Percentiles rank a stretch among this genome's conserved stretches.
Conservation (phyloP, 140 eudicot species). For the Cichorium intybus region DNA sequence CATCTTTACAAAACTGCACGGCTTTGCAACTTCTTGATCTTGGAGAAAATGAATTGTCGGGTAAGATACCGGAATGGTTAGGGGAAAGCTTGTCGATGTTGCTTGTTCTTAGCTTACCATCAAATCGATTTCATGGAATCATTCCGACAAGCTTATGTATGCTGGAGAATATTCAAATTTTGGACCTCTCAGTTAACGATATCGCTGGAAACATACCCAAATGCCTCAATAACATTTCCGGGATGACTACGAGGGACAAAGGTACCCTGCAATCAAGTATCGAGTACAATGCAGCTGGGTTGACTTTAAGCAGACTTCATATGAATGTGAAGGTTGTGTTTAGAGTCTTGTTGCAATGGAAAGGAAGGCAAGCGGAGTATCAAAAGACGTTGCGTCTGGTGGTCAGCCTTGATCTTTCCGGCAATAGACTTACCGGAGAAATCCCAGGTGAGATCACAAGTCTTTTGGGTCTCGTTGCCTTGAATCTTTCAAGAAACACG, state of each 20-base stretch:
- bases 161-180: conserved; percentile 20
- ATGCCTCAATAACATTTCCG: conserved; percentile 23
- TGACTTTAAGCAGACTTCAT: conserved; percentile 8
- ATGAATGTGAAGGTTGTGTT: conserved; percentile 9
- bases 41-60: conserved; percentile 28
- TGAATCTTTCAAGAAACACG: conserved; percentile 38
- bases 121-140: conserved; percentile 28
- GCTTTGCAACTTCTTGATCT: conserved; percentile 23
- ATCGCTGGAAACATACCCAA: conserved; percentile 21
- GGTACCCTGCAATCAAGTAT: too few species aligned
- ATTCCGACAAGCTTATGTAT: conserved; percentile 31
- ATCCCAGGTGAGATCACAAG: conserved; percentile 23
- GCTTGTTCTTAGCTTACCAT: conserved; percentile 21
- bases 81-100: conserved; percentile 15
- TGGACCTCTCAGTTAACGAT: too few species aligned
- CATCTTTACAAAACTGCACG: conserved; percentile 17
- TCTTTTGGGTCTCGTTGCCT: conserved; percentile 28
- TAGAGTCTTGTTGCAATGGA: conserved; percentile 33
- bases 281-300: not conserved
- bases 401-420: conserved; percentile 31
- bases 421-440: conserved; percentile 33
- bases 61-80: conserved; percentile 33
- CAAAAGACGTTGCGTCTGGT: conserved; percentile 35
- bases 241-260: not conserved
- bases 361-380: conserved; percentile 34